phyloP scores from a whole-genome alignment of 805 yeast genomes.

The Yamadazyma sp. region DNA sequence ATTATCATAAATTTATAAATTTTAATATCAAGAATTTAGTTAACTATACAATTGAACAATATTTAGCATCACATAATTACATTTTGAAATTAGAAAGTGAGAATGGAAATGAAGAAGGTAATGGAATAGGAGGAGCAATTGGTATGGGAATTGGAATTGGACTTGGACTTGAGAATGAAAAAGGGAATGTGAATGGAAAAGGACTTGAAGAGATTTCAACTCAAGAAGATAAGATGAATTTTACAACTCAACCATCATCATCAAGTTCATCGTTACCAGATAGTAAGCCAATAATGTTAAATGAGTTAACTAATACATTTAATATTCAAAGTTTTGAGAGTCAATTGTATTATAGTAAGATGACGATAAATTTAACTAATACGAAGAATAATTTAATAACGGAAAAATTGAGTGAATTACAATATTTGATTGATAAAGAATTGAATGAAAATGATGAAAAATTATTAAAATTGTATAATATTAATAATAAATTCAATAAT shows the following conservation, averaged over 20 bases:
- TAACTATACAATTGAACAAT: conserved; percentile 46
- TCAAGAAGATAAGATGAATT: not conserved
- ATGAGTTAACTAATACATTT: conserved; percentile 8
- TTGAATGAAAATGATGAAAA: conserved; percentile 34
- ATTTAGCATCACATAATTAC: conserved; percentile 29
- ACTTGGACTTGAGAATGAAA: not conserved
- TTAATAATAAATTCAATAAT: conserved; percentile 15
- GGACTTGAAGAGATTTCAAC: not conserved
- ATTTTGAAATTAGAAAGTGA: conserved; percentile 22
- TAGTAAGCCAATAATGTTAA: conserved; percentile 2
- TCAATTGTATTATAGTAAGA: conserved; percentile 33
- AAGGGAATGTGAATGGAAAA: not conserved
- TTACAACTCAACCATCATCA: not conserved
- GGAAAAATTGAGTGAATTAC: conserved; percentile 37
- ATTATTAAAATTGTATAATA: conserved; percentile 24
- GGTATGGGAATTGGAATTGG: not conserved
- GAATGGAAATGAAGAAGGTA: conserved; percentile 8
- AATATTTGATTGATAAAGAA: conserved; percentile 36
- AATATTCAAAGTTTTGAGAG: conserved; percentile 33
- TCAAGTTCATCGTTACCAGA: conserved; percentile 2
- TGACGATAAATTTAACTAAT: conserved; percentile 32
- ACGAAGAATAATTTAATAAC: conserved; percentile 32
- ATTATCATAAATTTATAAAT: conserved; percentile 73
- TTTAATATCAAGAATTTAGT: conserved; percentile 40
- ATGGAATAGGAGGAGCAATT: not conserved